Conservation (phyloP, 352 stramenopile genomes). For the Pythium dissotocum region DNA sequence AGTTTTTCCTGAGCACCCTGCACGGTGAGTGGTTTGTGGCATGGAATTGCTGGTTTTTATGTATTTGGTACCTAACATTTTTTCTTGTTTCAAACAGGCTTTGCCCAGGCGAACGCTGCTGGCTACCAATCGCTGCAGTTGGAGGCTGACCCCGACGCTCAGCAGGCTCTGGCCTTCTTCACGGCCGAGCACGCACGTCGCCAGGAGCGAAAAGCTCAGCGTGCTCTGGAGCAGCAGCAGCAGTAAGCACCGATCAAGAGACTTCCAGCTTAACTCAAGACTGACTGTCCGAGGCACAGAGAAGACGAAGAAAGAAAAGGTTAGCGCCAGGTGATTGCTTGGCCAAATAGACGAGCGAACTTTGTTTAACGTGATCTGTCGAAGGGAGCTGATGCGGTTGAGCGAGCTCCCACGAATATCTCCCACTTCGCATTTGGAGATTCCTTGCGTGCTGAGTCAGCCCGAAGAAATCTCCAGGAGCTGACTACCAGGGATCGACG, state of each 20-base stretch:
- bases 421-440: no score
- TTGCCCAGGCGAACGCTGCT: slow-evolving; percentile 48
- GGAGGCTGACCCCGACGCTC: slow-evolving; percentile 54
- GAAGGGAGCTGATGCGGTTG: no score
- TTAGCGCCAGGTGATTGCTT: no score
- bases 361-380: no score
- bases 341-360: no score
- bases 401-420: no score
- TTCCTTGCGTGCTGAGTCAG: no score
- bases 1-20: slow-evolving; percentile 90
- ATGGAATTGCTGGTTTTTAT: background rate
- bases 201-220: slow-evolving; percentile 34
- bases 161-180: slow-evolving; percentile 64
- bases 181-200: slow-evolving; percentile 54
- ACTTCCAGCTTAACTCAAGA: no score
- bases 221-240: slow-evolving; percentile 23
- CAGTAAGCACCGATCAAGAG: slow-evolving; percentile 5
- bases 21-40: slow-evolving; percentile 38
- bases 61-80: background rate
- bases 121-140: slow-evolving; percentile 67
- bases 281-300: no score
- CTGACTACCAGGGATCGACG: no score
- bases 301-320: no score
- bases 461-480: no score
- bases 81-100: slow-evolving; percentile 27